Evolutionary conservation across 2,329 filamentous ascomycete species (phyloP), one percentile per base, ranked within the genome.

Genomic region (Ascochyta pisi): DNA sequence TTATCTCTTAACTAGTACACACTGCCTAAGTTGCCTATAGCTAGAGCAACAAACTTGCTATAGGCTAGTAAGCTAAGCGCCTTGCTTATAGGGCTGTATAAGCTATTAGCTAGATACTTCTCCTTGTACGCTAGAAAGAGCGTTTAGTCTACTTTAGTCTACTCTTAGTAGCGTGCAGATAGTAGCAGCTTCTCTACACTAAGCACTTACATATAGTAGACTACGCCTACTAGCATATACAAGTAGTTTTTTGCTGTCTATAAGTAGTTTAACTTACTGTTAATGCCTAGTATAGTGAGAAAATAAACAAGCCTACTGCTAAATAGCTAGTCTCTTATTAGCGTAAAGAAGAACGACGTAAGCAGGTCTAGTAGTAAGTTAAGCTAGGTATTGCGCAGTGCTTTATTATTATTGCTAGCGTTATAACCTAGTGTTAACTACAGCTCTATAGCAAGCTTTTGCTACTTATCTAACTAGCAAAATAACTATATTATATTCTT

Each of bases 161-260:
- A 50, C 46, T 13, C 61, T 43, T 19, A 33, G 54, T 48, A 67
- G 38, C 16, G 53, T 39, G 10, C 62, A 6, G 24, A 50, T 15
- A 49, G 64, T 13, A 44, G 42, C 6, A 44, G 42, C 42, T 24
- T 50, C 42, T 68, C 56, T 15, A 62, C 34, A 10, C n/a, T 52
- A n/a, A 69, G 34, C 31, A 68, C 58, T 3, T 61, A 47, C 4
- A 50, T 41, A 27, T 34, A 67, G 51, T 67, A 65, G 2, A 67
- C 49, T 2, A 66, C 35, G 10, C 62, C 29, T n/a, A 55, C 51
- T 8, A 64, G 56, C 16, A 61, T 64, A 26, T 66, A 64, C 9
- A 26, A 65, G 40, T 57, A 64, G 29, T 64, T 54, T 43, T 48
- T 61, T 44, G 23, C 38, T 3, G 27, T 59, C n/a, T 29, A 37